Base-by-base conservation (phyloP, 805 yeast genomes). In the Saccharomycopsis fodiens region DNA sequence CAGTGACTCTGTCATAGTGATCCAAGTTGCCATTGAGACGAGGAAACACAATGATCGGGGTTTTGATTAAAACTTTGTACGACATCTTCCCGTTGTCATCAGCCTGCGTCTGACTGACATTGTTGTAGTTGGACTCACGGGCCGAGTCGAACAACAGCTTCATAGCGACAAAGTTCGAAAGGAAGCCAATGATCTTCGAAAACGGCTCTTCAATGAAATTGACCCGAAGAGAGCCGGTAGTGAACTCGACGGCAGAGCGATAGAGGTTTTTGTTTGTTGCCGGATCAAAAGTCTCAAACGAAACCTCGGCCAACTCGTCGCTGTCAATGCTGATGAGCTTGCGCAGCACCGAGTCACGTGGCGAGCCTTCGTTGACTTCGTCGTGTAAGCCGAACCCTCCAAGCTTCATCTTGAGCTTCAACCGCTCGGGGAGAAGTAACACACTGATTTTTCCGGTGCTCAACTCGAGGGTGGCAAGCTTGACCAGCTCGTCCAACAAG, bases 101-200 rank as follows among this genome's bases (percentile, higher is more conserved):
- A 48, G 74, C 69, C 42, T 64, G 73, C 13, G 67, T 69, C 6
- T 62, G 46, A 37, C 68, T 77, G 0, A 93, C 93, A 59, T 85
- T 95, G 54, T 82, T 76, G 54, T 87, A 74, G 0, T 97, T 96
- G 8, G 88, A 85, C 56, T 82, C 86, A 47, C 97, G 74, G 0
- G 97, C 95, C 17, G 74, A 68, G 57, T 93, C 98, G 61, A 85
- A 94, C n/a, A 89, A 70, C 3, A 75, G 76, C 61, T 93, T 93
- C 95, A 91, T 86, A 54, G 74, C 74, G 48, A 78, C 82, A 57
- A 94, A 85, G 54, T 82, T 83, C 52, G 76, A 76, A 55, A 87
- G 65, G 55, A 78, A 91, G 8, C 73, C 68, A 25, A 82, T 57
- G 8, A 94, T 73, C 52, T 80, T 74, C 29, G 79, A 71, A 47